Base-by-base conservation (phyloP, 345 rosid genomes). In the Toxicodendron radicans region DNA sequence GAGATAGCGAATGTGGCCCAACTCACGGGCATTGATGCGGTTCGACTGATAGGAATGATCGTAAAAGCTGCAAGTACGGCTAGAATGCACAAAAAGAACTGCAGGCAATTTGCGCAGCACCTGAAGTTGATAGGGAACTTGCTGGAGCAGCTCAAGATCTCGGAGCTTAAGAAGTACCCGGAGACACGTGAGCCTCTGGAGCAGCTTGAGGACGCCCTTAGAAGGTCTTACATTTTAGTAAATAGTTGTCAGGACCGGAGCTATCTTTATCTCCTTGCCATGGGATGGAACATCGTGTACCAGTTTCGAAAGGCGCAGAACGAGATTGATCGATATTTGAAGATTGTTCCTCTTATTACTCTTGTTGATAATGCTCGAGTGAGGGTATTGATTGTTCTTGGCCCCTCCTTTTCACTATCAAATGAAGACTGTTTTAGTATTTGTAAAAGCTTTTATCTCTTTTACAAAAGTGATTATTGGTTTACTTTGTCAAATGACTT, bases 281-380 rank as follows among this genome's bases (percentile, higher is more conserved):
- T 93, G 99, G 99, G 99, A 1, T 95, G 99, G 99, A 95, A 93
- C 83, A 95, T 95, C 46, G 99, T 95, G 58, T 95, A 95, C 56
- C 99, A 95, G 80, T 95, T 95, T 71, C 83, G 98, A 76, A 95
- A 88, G 83, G 97, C 95, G 12, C 99, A 93, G 82, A 89, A 82
- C 76, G 99, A 95, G 91, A 95, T 95, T 54, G 99, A 95, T 75
- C 90, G 90, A 7, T 95, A 91, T 72, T 86, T 95, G 85, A 87
- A 89, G 86, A 90, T 93, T 58, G 85, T 95, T 38, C 99, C 99
- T 2, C 96, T 95, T 75, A 95, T 95, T 75, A 90, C 97, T 68
- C 93, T 95, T 11, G 98, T 95, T 13, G 99, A 95, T 68, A 95
- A 90, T 78, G 89, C 95, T 91, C 97, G 99, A 9, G 89, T 93